These are phyloP conservation scores for Iberis pinnata DNA, from an alignment of 345 rosid genomes.

Conservation along the genomic window DNA sequence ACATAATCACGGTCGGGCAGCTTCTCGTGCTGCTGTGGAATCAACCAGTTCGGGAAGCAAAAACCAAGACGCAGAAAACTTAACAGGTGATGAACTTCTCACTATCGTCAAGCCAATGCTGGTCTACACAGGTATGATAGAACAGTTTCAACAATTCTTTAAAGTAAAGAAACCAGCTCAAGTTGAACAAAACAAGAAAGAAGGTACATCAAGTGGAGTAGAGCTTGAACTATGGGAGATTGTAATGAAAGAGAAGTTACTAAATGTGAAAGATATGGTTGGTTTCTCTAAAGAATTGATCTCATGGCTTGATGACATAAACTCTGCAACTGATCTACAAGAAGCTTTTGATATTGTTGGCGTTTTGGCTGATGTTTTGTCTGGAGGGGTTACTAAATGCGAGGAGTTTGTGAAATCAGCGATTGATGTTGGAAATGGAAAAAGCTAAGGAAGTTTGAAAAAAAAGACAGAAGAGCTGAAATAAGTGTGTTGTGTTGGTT, in stretches of 20 bases:
- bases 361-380: conserved; percentile 61
- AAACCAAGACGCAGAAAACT: conserved; percentile 34
- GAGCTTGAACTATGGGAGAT: conserved; percentile 71
- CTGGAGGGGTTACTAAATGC: conserved; percentile 54
- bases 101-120: conserved; percentile 70
- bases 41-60: conserved; percentile 38
- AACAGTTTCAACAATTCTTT: conserved; percentile 78
- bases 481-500: background rate
- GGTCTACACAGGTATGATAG: conserved; percentile 79
- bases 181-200: conserved; percentile 25
- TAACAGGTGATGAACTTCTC: conserved; percentile 48
- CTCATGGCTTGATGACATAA: conserved; percentile 81
- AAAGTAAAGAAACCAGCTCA: conserved; percentile 51
- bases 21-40: conserved; percentile 38
- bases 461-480: conserved; percentile 10
- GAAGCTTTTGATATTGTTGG: conserved; percentile 87
- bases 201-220: conserved; percentile 45
- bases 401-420: conserved; percentile 78
- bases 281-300: conserved; percentile 78
- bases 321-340: conserved; percentile 62
- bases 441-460: conserved; percentile 34
- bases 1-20: conserved; percentile 64
- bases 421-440: conserved; percentile 59
- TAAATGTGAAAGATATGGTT: conserved; percentile 71
- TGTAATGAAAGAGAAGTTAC: conserved; percentile 62